Conservation (phyloP, 768 basidiomycete species). For the Pholiota molesta region DNA sequence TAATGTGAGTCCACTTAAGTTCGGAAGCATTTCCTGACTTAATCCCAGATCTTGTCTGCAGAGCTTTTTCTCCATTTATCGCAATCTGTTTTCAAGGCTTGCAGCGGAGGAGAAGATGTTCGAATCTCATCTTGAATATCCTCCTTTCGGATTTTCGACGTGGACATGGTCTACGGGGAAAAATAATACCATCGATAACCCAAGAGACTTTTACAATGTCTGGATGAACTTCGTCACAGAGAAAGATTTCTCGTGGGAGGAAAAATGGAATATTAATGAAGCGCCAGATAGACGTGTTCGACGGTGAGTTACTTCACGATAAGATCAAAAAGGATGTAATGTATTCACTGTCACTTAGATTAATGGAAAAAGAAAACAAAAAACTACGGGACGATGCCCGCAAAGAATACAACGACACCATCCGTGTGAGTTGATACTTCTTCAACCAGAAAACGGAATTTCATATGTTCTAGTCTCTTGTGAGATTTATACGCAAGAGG, state of each 20-base stretch:
- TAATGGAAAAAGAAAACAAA: slow-evolving; percentile 97
- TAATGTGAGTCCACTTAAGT: slow-evolving; percentile 44
- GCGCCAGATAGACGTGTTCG: slow-evolving; percentile 87
- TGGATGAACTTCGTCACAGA: slow-evolving; percentile 88
- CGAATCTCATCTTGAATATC: slow-evolving; percentile 53
- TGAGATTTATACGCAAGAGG: slow-evolving; percentile 78
- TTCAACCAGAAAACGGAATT: neutral
- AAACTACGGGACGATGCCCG: slow-evolving; percentile 86
- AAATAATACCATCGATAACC: slow-evolving; percentile 48
- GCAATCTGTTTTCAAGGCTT: slow-evolving; percentile 83
- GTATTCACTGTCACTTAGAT: slow-evolving; percentile 37
- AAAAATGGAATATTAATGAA: slow-evolving; percentile 80
- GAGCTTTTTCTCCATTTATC: slow-evolving; percentile 91
- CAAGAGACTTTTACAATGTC: slow-evolving; percentile 76
- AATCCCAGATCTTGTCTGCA: slow-evolving; percentile 30
- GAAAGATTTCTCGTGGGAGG: slow-evolving; percentile 90
- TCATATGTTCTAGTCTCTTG: slow-evolving; percentile 56
- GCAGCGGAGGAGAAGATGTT: slow-evolving; percentile 74
- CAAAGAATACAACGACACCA: slow-evolving; percentile 90
- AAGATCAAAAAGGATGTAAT: neutral
- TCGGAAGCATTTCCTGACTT: slow-evolving; percentile 3
- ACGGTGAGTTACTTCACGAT: slow-evolving; percentile 47
- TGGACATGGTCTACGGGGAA: slow-evolving; percentile 69
- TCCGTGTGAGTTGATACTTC: slow-evolving; percentile 61
- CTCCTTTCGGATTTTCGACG: slow-evolving; percentile 79